Conservation (phyloP, 345 rosid species). For the Acer yangbiense region DNA sequence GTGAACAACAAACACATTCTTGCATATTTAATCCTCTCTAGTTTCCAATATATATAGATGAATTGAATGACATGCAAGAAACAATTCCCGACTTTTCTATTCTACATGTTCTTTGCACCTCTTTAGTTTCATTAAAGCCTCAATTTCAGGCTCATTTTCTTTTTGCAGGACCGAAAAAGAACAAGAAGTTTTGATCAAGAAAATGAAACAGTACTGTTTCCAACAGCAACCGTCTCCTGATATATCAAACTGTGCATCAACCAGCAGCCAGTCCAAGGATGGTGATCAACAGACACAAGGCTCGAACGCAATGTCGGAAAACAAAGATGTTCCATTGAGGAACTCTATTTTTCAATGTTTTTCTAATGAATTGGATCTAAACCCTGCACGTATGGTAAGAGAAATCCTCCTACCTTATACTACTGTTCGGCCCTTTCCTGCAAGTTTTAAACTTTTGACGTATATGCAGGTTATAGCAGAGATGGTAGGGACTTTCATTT, state of each 20-base stretch:
- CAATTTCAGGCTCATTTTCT: conserved; percentile 4
- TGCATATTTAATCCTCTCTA: conserved; percentile 17
- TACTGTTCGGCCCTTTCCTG: not conserved
- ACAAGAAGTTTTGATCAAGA: conserved; percentile 15
- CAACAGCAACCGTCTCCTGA: conserved; percentile 35
- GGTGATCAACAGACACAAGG: conserved; percentile 41
- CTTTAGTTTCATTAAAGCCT: conserved; percentile 11
- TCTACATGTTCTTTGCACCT: conserved; percentile 49
- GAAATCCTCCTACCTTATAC: not conserved
- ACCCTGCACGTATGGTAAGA: conserved; percentile 62
- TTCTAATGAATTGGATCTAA: conserved; percentile 40
- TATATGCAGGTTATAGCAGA: conserved; percentile 68
- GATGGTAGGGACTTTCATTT: conserved; percentile 71
- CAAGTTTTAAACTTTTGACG: not conserved
- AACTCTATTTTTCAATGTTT: conserved; percentile 25
- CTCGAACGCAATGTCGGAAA: conserved; percentile 28
- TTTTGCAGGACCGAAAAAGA: not conserved
- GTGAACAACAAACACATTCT: conserved; percentile 29
- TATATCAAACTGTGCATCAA: conserved; percentile 14
- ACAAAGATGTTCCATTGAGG: conserved; percentile 25
- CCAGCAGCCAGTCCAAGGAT: conserved; percentile 34
- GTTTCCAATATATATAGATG: not conserved
- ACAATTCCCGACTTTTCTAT: conserved; percentile 9
- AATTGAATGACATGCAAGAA: conserved; percentile 19
- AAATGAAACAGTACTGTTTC: conserved; percentile 27